Percentiles rank a stretch among this genome's conserved stretches.
phyloP scores from a whole-genome alignment of 441 rosid genomes.

The Jatropha multifida region DNA sequence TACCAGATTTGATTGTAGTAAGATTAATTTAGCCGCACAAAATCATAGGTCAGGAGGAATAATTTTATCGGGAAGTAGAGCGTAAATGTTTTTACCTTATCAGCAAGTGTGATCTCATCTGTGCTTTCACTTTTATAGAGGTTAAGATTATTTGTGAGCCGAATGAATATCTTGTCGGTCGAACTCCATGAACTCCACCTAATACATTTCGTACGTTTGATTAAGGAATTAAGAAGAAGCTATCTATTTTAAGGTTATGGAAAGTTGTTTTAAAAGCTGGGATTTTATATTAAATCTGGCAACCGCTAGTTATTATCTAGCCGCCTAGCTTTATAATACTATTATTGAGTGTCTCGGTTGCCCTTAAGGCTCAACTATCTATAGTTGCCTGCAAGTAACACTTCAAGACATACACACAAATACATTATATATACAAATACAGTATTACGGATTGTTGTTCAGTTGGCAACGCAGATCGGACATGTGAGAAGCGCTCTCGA shows the following conservation, averaged over 20 bases:
- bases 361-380: slow-evolving; percentile 2
- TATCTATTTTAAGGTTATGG: not conserved
- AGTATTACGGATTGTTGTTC: too few species aligned
- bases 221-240: not conserved
- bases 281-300: not conserved
- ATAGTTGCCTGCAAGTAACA: slow-evolving; percentile 2
- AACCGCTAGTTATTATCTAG: not conserved
- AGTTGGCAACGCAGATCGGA: too few species aligned
- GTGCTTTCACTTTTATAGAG: too few species aligned
- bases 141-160: not conserved
- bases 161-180: not conserved
- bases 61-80: too few species aligned
- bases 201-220: not conserved
- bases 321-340: not conserved
- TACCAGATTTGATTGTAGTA: slow-evolving; percentile 3
- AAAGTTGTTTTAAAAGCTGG: not conserved
- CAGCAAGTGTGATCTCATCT: too few species aligned
- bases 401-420: not conserved
- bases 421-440: not conserved
- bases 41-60: not conserved
- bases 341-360: not conserved
- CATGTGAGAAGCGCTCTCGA: too few species aligned
- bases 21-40: not conserved
- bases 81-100: too few species aligned
- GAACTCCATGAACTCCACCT: not conserved